Evolutionary conservation across 2,329 filamentous ascomycete genomes (phyloP).

Genomic region (Thelonectria discophora): DNA sequence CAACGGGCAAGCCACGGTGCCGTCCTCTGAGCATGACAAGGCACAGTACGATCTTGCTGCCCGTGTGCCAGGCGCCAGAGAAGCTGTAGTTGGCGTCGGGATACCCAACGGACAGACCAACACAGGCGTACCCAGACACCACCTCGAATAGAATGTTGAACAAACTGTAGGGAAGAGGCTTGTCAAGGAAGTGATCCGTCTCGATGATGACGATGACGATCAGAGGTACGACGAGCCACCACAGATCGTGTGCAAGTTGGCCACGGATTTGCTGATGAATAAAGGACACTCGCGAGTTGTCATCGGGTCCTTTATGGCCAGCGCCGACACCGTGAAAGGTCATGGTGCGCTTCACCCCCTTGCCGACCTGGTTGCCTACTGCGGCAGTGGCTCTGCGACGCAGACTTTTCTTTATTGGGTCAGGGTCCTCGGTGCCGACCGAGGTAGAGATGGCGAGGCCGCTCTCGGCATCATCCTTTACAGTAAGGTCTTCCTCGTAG

Average conservation of each 20-base stretch:
- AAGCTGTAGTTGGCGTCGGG: slow-evolving; percentile 64
- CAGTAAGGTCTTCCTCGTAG: slow-evolving; percentile 52
- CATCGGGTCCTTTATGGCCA: slow-evolving; percentile 34
- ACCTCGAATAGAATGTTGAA: slow-evolving; percentile 70
- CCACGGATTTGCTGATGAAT: slow-evolving; percentile 67
- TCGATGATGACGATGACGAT: slow-evolving; percentile 70
- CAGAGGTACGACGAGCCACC: slow-evolving; percentile 70
- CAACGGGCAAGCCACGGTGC: slow-evolving; percentile 65
- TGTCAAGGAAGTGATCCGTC: slow-evolving; percentile 59
- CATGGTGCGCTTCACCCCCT: slow-evolving; percentile 50
- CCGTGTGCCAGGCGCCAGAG: slow-evolving; percentile 60
- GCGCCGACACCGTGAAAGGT: slow-evolving; percentile 57
- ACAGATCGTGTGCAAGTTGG: slow-evolving; percentile 73
- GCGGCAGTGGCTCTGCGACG: slow-evolving; percentile 39
- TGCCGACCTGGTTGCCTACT: slow-evolving; percentile 39
- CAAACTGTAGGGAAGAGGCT: slow-evolving; percentile 63
- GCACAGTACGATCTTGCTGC: slow-evolving; percentile 66
- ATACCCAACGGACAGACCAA: slow-evolving; percentile 67
- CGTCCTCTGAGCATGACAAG: slow-evolving; percentile 66
- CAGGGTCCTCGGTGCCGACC: slow-evolving; percentile 45
- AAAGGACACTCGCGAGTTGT: slow-evolving; percentile 56
- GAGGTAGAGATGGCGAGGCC: slow-evolving; percentile 31
- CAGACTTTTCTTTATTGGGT: slow-evolving; percentile 28
- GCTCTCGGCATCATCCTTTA: slow-evolving; percentile 36
- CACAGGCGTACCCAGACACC: slow-evolving; percentile 66